Evolutionary conservation across 1,139 yeast species (phyloP), one percentile per base, ranked within the genome.

Genomic region (Kluyveromyces sp.): DNA sequence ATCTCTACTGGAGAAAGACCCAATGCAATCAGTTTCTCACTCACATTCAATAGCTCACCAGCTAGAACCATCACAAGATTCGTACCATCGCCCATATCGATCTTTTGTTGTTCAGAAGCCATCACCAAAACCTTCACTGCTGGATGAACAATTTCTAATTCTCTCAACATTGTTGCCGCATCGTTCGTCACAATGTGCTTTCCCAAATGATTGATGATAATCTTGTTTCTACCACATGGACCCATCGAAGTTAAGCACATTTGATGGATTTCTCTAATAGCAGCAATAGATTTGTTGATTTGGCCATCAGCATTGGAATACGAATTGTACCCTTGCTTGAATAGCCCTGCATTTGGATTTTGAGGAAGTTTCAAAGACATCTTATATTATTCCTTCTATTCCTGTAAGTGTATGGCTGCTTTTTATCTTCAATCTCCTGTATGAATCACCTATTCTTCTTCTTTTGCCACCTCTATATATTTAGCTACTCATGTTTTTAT

Each of bases 31-130:
- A 90, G 71, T 63, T 84, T 85, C 65, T 89, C 96, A 41, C 96
- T 87, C 52, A 84, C 79, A 57, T 81, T 83, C 56, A 90, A 74
- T 48, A 90, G 71, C 65, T 90, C 97, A 43, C 97, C 97, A n/a
- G 97, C 97, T 55, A 92, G 68, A 40, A 83, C 76, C 56, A 83
- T 68, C 36, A 83, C 90, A 46, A 82, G 69, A 61, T 82, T 83
- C 4, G 89, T 79, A 50, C 83, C 82, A 61, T 83, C 92, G 47
- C 90, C 92, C 79, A 81, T 76, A 65, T 92, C 98, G 57, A 82
- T 77, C 65, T 92, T 96, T 69, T 92, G 98, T 70, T 92, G 98
- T 63, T 90, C 88, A 25, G 95, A 81, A 27, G 97, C 96, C 97
- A 89, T 88, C 49, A 92, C 95, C 54, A 92, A 77, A 42, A 92